phyloP scores from a whole-genome alignment of 2,329 filamentous ascomycete genomes.

The Monosporascus sp. region DNA sequence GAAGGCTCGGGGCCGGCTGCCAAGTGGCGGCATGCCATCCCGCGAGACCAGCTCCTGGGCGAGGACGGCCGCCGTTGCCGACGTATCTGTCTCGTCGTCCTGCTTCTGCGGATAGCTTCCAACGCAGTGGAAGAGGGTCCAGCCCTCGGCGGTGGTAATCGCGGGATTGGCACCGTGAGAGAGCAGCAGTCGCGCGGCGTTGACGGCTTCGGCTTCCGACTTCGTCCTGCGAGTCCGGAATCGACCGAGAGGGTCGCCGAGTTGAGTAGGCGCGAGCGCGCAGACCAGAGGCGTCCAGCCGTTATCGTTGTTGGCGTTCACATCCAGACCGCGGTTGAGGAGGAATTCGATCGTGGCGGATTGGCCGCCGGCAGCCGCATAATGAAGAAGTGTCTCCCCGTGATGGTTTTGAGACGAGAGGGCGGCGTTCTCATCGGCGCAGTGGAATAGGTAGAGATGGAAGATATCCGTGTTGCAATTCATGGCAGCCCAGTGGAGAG shows the following conservation, averaged over 20 bases:
- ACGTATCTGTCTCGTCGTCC: background rate
- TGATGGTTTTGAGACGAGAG: slow-evolving; percentile 8
- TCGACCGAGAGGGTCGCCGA: no score
- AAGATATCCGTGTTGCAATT: no score
- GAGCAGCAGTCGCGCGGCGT: slow-evolving; percentile 15
- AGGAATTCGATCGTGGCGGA: slow-evolving; percentile 15
- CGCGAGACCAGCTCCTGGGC: no score
- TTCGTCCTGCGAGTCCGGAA: background rate
- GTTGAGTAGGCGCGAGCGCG: slow-evolving; percentile 11
- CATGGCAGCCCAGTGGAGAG: slow-evolving; percentile 13
- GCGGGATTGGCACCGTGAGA: slow-evolving; percentile 14
- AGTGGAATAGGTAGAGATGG: slow-evolving; percentile 2
- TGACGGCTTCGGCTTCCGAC: slow-evolving; percentile 1
- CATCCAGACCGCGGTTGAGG: slow-evolving; percentile 10
- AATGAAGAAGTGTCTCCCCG: slow-evolving; percentile 24
- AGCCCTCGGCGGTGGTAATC: slow-evolving; percentile 16
- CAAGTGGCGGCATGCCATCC: no score
- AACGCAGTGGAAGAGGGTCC: slow-evolving; percentile 20
- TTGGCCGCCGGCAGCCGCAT: slow-evolving; percentile 19
- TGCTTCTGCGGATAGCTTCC: background rate
- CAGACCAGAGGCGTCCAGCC: slow-evolving; percentile 27
- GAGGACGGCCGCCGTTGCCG: no score
- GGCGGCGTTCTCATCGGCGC: background rate
- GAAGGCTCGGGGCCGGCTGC: no score
- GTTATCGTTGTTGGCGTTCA: slow-evolving; percentile 16